A percentile compares a stretch with the other conserved stretches of the same genome.
phyloP scores from a whole-genome alignment of 176 grass and related monocot genomes.

The Musa acuminata region DNA sequence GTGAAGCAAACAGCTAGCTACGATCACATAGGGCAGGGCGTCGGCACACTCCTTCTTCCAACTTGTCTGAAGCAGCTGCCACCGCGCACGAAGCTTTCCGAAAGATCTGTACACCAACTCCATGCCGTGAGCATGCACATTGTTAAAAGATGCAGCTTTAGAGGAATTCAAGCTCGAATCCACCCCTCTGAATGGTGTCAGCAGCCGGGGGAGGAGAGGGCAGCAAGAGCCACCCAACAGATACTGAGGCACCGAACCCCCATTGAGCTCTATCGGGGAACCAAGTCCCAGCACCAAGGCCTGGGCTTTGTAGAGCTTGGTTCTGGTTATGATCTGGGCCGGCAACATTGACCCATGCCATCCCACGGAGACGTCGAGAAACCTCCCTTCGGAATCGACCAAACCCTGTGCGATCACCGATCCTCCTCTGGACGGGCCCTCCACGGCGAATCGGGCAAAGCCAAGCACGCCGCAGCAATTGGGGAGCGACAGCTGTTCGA shows the following conservation, averaged over 20 bases:
- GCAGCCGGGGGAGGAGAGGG: slow-evolving; percentile 74
- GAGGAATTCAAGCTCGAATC: slow-evolving; percentile 19
- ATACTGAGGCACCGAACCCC: slow-evolving; percentile 52
- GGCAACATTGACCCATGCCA: slow-evolving; percentile 51
- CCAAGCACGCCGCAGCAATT: slow-evolving; percentile 84
- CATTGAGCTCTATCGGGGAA: slow-evolving; percentile 43
- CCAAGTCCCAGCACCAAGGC: slow-evolving; percentile 42
- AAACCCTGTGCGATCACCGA: slow-evolving; percentile 56
- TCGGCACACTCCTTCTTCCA: slow-evolving; percentile 83
- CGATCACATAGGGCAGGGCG: slow-evolving; percentile 67
- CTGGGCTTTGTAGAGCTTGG: slow-evolving; percentile 50
- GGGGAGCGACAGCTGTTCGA: slow-evolving; percentile 48
- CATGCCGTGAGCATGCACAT: slow-evolving; percentile 59
- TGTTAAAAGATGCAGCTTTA: slow-evolving; percentile 60
- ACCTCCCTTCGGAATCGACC: slow-evolving; percentile 73
- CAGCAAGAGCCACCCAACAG: slow-evolving; percentile 57
- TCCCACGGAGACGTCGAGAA: slow-evolving; percentile 70
- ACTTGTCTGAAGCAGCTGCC: slow-evolving; percentile 51
- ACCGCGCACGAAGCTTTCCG: slow-evolving; percentile 47
- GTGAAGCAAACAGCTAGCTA: slow-evolving; percentile 67
- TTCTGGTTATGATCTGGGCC: slow-evolving; percentile 40
- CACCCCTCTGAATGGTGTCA: slow-evolving; percentile 45
- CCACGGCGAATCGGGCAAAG: slow-evolving; percentile 43
- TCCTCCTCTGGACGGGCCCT: slow-evolving; percentile 7
- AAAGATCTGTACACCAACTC: slow-evolving; percentile 46